Base-by-base conservation (phyloP, 2,329 filamentous ascomycete species). In the Penicillium thymicola region DNA sequence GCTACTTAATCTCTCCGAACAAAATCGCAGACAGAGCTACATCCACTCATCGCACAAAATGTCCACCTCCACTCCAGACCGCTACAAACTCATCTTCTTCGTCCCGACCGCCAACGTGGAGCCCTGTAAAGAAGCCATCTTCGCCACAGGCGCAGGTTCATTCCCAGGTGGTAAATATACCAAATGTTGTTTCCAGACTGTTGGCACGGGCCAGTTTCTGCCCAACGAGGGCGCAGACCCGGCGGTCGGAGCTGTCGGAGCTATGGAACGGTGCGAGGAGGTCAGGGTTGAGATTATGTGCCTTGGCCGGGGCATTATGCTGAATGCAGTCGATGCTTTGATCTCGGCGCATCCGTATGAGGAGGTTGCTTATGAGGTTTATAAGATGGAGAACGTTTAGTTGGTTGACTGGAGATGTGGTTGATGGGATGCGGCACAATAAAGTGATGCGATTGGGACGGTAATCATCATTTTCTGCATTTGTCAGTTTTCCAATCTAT, bases 311-410 rank as follows among this genome's bases (percentile, higher is more conserved):
- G 62, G 68, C 44, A 64, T 73, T 10, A 73, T 76, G 71, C 48
- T 69, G 30, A 61, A 69, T 37, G 76, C 76, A 3, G 77, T 79
- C 16, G 62, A 73, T 58, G 75, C 69, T 37, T 62, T 79, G 63
- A 59, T 75, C 25, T 68, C 69, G 57, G 72, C 72, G n/a, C 77
- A 79, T 70, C 77, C 77, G 5, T 79, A 78, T 61, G 77, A 79
- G 53, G 74, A 77, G 59, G 73, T 76, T 25, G 74, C 71, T 13
- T 77, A 77, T 65, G 75, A 76, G 58, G 76, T 78, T 23, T 75
- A 74, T 59, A 75, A 71, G 58, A 67, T 77, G 65, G 77, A 79
- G 61, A 65, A 75, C 63, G 66, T 77, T 30, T 76, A 58, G 49
- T 27, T 43, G 14, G 32, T 34, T 9, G n/a, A 48, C 9, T 46